These are phyloP conservation scores for Teratosphaeria pseudoeucalypti DNA, from an alignment of 2,329 filamentous ascomycete genomes.

Conservation along the genomic window DNA sequence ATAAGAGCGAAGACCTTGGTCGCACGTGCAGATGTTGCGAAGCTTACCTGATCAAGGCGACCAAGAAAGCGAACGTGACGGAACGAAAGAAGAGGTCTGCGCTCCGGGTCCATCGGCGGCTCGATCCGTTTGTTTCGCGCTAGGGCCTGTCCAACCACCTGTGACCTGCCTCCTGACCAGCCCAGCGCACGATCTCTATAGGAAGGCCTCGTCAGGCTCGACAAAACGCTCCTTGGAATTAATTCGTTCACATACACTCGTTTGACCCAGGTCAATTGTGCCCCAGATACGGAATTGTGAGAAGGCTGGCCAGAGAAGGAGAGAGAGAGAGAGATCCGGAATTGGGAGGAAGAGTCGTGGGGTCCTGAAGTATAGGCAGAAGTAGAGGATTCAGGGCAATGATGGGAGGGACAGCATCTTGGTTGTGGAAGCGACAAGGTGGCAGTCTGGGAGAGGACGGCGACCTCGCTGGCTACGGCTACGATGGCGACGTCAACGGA, in stretches of 20 bases:
- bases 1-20: not conserved
- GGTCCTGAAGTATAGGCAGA: not conserved
- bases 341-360: not conserved
- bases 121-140: not conserved
- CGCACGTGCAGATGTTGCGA: not conserved
- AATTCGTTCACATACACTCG: not conserved
- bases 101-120: too few relatives aligned
- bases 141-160: not conserved
- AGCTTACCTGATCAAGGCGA: not conserved
- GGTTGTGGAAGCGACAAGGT: slow-evolving; percentile 2
- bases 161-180: not conserved
- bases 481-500: slow-evolving; percentile 3
- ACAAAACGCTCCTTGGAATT: not conserved
- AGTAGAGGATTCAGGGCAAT: not conserved
- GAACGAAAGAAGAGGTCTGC: too few relatives aligned
- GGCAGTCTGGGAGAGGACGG: not conserved
- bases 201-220: not conserved
- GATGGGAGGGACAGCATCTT: not conserved
- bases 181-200: not conserved
- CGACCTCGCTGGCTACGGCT: not conserved
- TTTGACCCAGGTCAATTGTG: too few relatives aligned
- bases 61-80: not conserved
- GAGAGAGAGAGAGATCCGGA: not conserved
- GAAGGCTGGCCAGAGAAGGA: not conserved
- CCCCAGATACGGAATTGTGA: not conserved